A percentile compares a stretch with the other conserved stretches of the same genome.
phyloP scores from a whole-genome alignment of 805 yeast species.

The Candida koratica region DNA sequence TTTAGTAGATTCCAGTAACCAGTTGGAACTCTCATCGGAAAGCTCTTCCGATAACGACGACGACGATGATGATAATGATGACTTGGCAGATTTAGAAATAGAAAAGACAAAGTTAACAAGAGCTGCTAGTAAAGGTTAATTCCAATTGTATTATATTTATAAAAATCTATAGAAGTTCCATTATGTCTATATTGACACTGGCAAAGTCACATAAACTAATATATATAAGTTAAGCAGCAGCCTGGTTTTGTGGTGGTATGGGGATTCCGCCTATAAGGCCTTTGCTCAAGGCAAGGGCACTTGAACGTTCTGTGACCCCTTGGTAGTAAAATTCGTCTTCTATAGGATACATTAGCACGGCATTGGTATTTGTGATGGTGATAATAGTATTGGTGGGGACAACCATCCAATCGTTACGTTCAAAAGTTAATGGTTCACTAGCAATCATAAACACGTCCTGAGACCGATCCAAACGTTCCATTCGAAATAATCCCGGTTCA shows the following conservation, averaged over 20 bases:
- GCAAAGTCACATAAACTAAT: slow-evolving; percentile 7
- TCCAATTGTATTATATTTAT: slow-evolving; percentile 1
- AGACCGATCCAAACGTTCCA: slow-evolving; percentile 90
- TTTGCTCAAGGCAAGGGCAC: slow-evolving; percentile 80
- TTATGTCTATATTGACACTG: slow-evolving; percentile 7
- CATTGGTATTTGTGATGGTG: slow-evolving; percentile 72
- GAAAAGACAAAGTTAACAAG: slow-evolving; percentile 31
- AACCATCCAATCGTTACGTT: slow-evolving; percentile 95
- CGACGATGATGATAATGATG: slow-evolving; percentile 33
- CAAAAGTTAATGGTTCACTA: slow-evolving; percentile 93
- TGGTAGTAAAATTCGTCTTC: slow-evolving; percentile 81
- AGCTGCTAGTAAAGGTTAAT: slow-evolving; percentile 38
- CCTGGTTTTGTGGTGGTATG: slow-evolving; percentile 33
- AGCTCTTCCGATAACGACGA: slow-evolving; percentile 31
- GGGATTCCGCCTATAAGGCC: slow-evolving; percentile 95
- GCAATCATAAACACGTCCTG: slow-evolving; percentile 97
- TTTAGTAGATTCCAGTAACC: slow-evolving; percentile 17
- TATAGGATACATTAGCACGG: slow-evolving; percentile 87
- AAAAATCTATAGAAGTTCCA: slow-evolving; percentile 1
- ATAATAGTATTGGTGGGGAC: slow-evolving; percentile 89
- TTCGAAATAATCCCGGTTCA: slow-evolving; percentile 85
- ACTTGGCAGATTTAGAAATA: slow-evolving; percentile 20
- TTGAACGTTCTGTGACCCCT: slow-evolving; percentile 64
- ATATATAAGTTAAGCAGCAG: not conserved
- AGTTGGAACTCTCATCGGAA: slow-evolving; percentile 27